Evolutionary conservation across 1,139 yeast genomes (phyloP), one percentile per base, ranked within the genome.

Genomic region (Yamadazyma triangularis): DNA sequence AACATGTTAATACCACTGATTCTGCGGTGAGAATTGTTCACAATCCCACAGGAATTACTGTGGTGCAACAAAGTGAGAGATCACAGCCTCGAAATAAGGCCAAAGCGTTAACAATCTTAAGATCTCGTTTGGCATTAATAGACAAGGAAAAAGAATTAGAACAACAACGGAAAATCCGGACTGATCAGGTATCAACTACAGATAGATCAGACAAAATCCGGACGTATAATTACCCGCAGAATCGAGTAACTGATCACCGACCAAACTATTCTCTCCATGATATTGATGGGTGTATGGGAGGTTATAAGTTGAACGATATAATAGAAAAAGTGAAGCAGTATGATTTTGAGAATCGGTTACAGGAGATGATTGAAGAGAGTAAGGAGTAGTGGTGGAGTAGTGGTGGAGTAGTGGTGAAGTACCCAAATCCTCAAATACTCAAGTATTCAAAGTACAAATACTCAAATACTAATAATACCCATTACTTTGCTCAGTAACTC

Each of bases 1-100:
- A 91, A 59, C 98, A 93, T 53, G 99, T 91, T 28, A 91, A 93
- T 52, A 91, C 96, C 13, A 91, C 98, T 0, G 98, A 91, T 53
- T 87, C 96, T 1, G 99, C 98, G 0, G 97, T 91, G 13, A 70
- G 98, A 46, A 62, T 93, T 23, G 88, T 93, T 0, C 99, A 91
- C 58, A 67, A 83, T 13, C 97, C 98, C 2, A 80, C 96, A 0
- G 96, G 97, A 3, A 78, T 87, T 26, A 80, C 78, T 10, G 96
- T 91, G 3, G 70, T 79, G 33, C 94, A 91, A 67, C 98, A 93
- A 53, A 96, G 91, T 51, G 96, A 88, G 50, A 64, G 99, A 40
- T 88, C 96, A 0, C 99, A 91, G 58, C 96, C 93, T 34, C 76
- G 81, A 46, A 93, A 93, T 56, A 88, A 87, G 53, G 96, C 96